A percentile compares a stretch with the other conserved stretches of the same genome.
Conservation (phyloP, 2,329 filamentous ascomycete species). For the Ilyonectria destructans region DNA sequence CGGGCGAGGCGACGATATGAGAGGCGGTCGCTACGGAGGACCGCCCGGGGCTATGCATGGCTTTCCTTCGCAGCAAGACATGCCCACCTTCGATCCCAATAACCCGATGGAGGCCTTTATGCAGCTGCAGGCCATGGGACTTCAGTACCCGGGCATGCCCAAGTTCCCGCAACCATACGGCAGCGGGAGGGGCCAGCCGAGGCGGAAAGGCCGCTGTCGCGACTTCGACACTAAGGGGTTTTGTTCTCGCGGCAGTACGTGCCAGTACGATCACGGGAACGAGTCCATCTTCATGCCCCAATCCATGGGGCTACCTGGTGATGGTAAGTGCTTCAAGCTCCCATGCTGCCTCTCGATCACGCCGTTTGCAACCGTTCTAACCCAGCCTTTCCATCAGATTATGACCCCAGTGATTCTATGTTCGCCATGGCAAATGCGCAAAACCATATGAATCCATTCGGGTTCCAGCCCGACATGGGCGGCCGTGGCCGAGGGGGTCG, state of each 20-base stretch:
- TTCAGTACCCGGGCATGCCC: constrained; percentile 60
- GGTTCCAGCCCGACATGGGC: constrained; percentile 46
- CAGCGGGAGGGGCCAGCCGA: constrained; percentile 48
- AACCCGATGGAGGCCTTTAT: constrained; percentile 75
- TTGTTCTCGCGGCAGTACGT: constrained; percentile 78
- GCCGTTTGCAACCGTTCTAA: constrained; percentile 32
- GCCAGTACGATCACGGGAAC: constrained; percentile 79
- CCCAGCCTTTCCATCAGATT: constrained; percentile 45
- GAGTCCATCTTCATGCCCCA: constrained; percentile 62
- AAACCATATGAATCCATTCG: constrained; percentile 40
- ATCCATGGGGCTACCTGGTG: constrained; percentile 31
- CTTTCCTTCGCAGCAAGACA: constrained; percentile 40
- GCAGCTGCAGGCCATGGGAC: constrained; percentile 73
- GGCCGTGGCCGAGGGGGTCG: constrained; percentile 55
- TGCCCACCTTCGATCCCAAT: constrained; percentile 70
- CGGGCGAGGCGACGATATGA: constrained; percentile 45
- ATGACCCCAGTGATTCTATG: constrained; percentile 53
- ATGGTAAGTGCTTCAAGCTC: constrained; percentile 45
- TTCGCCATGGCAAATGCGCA: constrained; percentile 40
- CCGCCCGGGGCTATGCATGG: constrained; percentile 30
- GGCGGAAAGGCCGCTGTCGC: constrained; percentile 70
- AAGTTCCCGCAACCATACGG: constrained; percentile 55
- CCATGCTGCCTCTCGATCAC: no score
- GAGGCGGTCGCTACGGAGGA: constrained; percentile 38
- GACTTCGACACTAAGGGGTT: constrained; percentile 83